Evolutionary conservation across 106 monocot species (phyloP), one percentile per base, ranked within the genome.

Genomic region (Agapanthus africanus): DNA sequence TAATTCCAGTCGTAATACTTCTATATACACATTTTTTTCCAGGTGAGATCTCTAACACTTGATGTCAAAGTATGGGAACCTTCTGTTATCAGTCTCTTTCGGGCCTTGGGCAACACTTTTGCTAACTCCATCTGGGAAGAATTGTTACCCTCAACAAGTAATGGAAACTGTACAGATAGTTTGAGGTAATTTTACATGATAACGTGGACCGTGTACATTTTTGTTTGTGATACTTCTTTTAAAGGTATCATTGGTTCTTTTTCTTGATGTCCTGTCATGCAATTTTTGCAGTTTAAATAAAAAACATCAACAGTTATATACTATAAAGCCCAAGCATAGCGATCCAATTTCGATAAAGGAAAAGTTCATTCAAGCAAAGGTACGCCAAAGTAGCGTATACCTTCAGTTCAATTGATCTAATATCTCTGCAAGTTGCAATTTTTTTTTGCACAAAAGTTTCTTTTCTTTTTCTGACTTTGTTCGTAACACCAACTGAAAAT

Each of bases 311-410:
- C 80, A 84, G 26, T 23, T 73, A 7, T 44, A 28, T 62, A 65
- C 83, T 35, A 71, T 61, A 73, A 99, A 90, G 81, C 99, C 99
- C 46, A 93, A 78, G 38, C 81, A 87, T 65, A 75, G 73, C 0
- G 99, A 93, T 71, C 73, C 85, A 26, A 93, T 99, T 62, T 84
- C 99, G 16, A 70, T 93, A 28, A 99, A 99, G 78, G 99, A 99
- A 73, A 99, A 99, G 73, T 99, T 93, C 72, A 99, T 99, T 74
- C 99, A 99, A 36, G 90, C 90, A 26, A 99, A 99, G 93, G 99
- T 99, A 87, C 54, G 30, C 11, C 23, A 33, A 6, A 68, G 23
- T 23, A 42, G 66, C 41, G 42, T 66, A 44, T 25, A 44, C 42
- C 15, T 44, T 15, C 27, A 28, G 30, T 44, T 22, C 6, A 62